Percentiles rank a stretch among this genome's conserved stretches.
phyloP scores from a whole-genome alignment of 1,284 basidiomycete species.

The Cutaneotrichosporon dermatis region DNA sequence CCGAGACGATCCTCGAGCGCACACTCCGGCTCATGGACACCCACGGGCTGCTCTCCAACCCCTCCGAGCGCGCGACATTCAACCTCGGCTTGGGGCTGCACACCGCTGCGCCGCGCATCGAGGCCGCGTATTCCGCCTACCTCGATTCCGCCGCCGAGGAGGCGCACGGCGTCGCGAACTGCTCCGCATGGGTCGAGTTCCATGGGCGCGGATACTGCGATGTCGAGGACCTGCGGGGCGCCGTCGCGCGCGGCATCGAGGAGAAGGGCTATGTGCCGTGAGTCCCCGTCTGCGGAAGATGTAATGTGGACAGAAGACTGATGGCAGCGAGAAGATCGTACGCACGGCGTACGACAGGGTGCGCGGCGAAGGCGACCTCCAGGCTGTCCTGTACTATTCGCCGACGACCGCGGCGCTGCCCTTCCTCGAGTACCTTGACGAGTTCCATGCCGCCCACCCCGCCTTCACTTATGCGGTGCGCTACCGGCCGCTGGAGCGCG shows the following conservation, averaged over 20 bases:
- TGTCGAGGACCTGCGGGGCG: conserved; percentile 58
- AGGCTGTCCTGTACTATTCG: conserved; percentile 66
- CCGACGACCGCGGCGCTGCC: conserved; percentile 58
- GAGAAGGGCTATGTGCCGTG: conserved; percentile 30
- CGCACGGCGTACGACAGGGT: conserved; percentile 63
- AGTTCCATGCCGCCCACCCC: conserved; percentile 52
- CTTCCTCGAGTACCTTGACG: conserved; percentile 62
- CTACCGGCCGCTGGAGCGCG: conserved; percentile 48
- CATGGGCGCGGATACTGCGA: conserved; percentile 72
- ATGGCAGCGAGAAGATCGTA: not conserved
- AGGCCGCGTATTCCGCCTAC: conserved; percentile 42
- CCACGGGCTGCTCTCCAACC: conserved; percentile 28
- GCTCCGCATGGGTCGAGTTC: conserved; percentile 87
- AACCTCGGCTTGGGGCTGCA: conserved; percentile 46
- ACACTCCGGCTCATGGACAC: conserved; percentile 26
- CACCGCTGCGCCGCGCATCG: conserved; percentile 40
- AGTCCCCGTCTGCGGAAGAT: conserved; percentile 6
- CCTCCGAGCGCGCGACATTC: conserved; percentile 49
- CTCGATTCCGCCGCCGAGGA: conserved; percentile 36
- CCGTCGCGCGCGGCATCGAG: conserved; percentile 57
- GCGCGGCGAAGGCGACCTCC: conserved; percentile 50
- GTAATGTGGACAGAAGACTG: not conserved
- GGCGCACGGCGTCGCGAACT: conserved; percentile 55
- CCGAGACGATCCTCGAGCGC: conserved; percentile 26
- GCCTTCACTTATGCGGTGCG: conserved; percentile 70